Conservation (phyloP, 2,329 filamentous ascomycete species). For the Periconia sp. region DNA sequence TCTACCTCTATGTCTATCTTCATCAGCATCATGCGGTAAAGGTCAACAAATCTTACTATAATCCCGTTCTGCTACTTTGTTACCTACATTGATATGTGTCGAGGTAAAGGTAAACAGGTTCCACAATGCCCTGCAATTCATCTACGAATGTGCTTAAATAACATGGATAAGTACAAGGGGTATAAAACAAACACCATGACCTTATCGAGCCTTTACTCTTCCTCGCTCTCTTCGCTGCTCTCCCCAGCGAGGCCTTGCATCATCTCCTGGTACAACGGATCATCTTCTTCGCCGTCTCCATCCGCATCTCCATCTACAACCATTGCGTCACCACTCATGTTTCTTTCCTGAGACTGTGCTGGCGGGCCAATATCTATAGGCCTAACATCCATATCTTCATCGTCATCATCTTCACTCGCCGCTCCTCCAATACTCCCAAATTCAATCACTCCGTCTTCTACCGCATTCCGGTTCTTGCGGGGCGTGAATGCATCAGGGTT, state of each 20-base stretch:
- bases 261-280: constrained; percentile 52
- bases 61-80: no score
- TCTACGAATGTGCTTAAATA: no score
- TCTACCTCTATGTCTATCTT: no score
- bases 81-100: no score
- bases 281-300: constrained; percentile 41
- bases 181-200: no score
- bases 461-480: constrained; percentile 19
- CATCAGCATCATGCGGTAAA: no score
- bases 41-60: no score
- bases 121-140: no score
- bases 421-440: constrained; percentile 38
- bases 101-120: no score
- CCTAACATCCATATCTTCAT: constrained; percentile 39
- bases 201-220: constrained; percentile 41
- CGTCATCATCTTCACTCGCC: constrained; percentile 36
- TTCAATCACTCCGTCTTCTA: constrained; percentile 43
- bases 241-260: constrained; percentile 47
- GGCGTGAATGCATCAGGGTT: constrained; percentile 22
- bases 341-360: constrained; percentile 22
- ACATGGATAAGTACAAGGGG: no score
- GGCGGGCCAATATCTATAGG: constrained; percentile 42
- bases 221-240: constrained; percentile 52
- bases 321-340: constrained; percentile 17
- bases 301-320: constrained; percentile 12